Base-by-base conservation (phyloP, 306 rosid genomes). In the Rosa rugosa region DNA sequence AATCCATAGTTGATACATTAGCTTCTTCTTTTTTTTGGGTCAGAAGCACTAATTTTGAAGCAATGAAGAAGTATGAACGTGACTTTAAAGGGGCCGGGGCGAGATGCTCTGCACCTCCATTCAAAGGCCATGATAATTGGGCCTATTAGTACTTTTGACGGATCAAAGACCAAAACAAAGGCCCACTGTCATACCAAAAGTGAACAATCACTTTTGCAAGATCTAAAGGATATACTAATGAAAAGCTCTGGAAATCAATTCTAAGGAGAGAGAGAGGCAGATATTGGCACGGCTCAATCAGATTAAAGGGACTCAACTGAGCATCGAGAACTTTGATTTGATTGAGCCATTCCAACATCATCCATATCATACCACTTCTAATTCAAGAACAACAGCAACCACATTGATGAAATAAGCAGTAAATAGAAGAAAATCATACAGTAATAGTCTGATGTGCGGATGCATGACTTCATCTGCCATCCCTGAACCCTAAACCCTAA, bases 321-420 rank as follows among this genome's bases (percentile, higher is more conserved):
- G 31, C 11, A 46, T 81, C 22, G 74, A 75, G 79, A 79, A 9
- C 60, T 83, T 88, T 85, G 41, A 71, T 88, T 41, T 85, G 89
- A 85, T 85, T 85, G 87, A 85, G 86, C 70, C 87, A 77, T 67
- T 89, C 84, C 89, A 85, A 81, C 80, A 88, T 88, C 89, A 73
- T 14, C 68, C 41, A 45, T 23, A 34, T 34, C 44, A 25, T 70
- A 45, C 41, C 40, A 70, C 23, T 53, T 53, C 25, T 18, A 20
- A 18, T 53, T 18, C 25, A 54, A 20, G 25, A 54, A 20, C 22
- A 54, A 20, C 23, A 54, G 4, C 11, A n/a, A 18, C 25, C 62
- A 20, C 62, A 60, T 60, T 10, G 36, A 40, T 68, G 72, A 68
- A 41, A 13, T 11, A 17, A 36, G 6, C 16, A 67, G 11, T 18